Percentiles rank a stretch among this genome's conserved stretches.
These are phyloP conservation scores for Oryza rufipogon DNA, from an alignment of 176 grass and related monocot genomes.

Conservation along the genomic window DNA sequence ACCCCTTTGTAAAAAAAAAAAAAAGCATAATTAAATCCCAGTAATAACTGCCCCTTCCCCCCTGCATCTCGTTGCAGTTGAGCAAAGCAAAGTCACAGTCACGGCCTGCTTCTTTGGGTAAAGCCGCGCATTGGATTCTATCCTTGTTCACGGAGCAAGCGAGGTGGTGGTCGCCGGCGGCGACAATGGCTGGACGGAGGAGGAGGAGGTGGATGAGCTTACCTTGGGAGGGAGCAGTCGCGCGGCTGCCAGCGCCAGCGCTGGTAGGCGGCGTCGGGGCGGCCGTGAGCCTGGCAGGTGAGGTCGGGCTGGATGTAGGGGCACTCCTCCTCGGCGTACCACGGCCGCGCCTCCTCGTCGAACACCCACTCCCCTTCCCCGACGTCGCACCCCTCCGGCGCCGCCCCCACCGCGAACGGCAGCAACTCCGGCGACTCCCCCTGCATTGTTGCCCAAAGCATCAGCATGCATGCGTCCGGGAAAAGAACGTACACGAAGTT, in stretches of 20 bases:
- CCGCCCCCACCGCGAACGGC: slow-evolving; percentile 65
- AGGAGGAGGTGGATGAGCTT: neutral
- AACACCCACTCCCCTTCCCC: slow-evolving; percentile 71
- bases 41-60: neutral
- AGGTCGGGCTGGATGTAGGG: slow-evolving; percentile 88
- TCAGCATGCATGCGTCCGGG: too few relatives aligned
- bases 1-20: neutral
- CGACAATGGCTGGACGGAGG: neutral
- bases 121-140: slow-evolving; percentile 35
- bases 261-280: slow-evolving; percentile 76
- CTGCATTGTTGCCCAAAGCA: slow-evolving; percentile 19
- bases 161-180: neutral
- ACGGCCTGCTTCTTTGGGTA: neutral
- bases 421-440: slow-evolving; percentile 14
- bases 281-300: slow-evolving; percentile 83
- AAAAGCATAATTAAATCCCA: neutral
- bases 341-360: slow-evolving; percentile 68
- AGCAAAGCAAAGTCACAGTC: slow-evolving; percentile 10
- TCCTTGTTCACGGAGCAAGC: slow-evolving; percentile 11
- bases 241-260: slow-evolving; percentile 83
- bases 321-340: slow-evolving; percentile 82
- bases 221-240: slow-evolving; percentile 83
- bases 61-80: neutral
- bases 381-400: slow-evolving; percentile 57
- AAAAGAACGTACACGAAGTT: too few relatives aligned